Percentiles rank a stretch among this genome's conserved stretches.
These are phyloP conservation scores for Fusarium sp. DNA, from an alignment of 2,329 filamentous ascomycete species.

Conservation along the genomic window DNA sequence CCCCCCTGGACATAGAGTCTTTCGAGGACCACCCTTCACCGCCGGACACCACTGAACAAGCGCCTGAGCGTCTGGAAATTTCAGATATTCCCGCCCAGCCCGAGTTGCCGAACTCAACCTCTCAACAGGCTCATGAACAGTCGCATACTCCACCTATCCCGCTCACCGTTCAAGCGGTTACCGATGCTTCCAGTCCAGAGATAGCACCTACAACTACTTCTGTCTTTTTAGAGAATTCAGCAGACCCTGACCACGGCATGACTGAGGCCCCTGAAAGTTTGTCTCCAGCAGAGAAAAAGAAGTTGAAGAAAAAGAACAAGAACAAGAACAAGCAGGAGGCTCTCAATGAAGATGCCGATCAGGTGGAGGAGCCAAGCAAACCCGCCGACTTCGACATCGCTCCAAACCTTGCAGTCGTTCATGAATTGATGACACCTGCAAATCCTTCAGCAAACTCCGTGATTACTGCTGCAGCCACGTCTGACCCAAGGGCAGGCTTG, in stretches of 20 bases:
- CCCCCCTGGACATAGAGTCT: background rate
- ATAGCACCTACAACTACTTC: background rate
- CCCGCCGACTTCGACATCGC: background rate
- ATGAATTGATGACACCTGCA: background rate
- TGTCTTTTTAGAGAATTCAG: background rate
- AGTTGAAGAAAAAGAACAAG: conserved; percentile 4
- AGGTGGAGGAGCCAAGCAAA: background rate
- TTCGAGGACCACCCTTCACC: background rate
- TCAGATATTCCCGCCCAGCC: background rate
- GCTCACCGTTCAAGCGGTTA: background rate
- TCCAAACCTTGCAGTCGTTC: background rate
- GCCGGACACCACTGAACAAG: background rate
- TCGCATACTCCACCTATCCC: background rate
- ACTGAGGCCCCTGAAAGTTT: background rate
- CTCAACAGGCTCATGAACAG: background rate
- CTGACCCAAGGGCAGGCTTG: background rate
- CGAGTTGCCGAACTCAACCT: background rate
- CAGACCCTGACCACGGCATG: background rate
- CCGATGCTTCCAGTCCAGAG: background rate
- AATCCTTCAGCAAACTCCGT: background rate
- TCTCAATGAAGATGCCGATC: background rate
- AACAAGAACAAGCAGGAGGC: background rate
- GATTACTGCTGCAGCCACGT: background rate
- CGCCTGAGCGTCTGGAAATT: background rate
- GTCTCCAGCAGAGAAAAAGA: conserved; percentile 16